These are phyloP conservation scores for Scenedesmus sp. DNA, from an alignment of 163 green algal genomes.

Conservation along the genomic window DNA sequence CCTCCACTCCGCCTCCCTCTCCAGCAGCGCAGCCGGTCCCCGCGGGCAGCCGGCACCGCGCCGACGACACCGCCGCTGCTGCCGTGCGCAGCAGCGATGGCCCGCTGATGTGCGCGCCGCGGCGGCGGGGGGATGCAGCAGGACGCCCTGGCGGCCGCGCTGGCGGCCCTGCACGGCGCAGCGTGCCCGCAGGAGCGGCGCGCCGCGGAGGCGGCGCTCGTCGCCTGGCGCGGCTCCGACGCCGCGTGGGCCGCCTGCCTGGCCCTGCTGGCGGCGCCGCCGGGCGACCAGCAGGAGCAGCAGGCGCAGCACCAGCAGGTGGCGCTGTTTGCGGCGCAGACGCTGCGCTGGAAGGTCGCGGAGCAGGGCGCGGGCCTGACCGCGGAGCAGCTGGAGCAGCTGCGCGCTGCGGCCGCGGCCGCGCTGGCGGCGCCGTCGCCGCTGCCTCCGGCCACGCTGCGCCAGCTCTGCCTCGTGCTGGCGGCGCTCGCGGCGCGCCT, in stretches of 20 bases:
- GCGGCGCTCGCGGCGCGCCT: neutral
- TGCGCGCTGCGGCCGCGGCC: neutral
- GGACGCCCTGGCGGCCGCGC: neutral
- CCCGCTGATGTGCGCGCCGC: too few species aligned
- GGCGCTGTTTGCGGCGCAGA: slow-evolving; percentile 36
- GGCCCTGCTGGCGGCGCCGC: neutral
- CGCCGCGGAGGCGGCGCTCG: neutral
- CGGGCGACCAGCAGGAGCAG: neutral
- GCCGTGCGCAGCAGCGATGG: too few species aligned
- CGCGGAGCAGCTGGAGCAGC: neutral
- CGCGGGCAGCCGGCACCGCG: too few species aligned
- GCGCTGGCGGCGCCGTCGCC: too few species aligned
- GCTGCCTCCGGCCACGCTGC: neutral
- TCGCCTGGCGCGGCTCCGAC: neutral
- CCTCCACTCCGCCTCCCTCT: too few species aligned
- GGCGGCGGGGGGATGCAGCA: too few species aligned
- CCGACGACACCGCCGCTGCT: too few species aligned
- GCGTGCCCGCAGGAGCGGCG: neutral
- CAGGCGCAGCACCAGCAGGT: neutral
- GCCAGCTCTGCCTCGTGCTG: slow-evolving; percentile 24
- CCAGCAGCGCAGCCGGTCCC: too few species aligned
- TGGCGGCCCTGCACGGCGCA: neutral
- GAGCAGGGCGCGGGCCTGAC: neutral
- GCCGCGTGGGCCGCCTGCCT: neutral
- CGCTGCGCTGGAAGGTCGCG: slow-evolving; percentile 11